Evolutionary conservation across 2,329 filamentous ascomycete genomes (phyloP).

Genomic region (Fusarium sacchari): DNA sequence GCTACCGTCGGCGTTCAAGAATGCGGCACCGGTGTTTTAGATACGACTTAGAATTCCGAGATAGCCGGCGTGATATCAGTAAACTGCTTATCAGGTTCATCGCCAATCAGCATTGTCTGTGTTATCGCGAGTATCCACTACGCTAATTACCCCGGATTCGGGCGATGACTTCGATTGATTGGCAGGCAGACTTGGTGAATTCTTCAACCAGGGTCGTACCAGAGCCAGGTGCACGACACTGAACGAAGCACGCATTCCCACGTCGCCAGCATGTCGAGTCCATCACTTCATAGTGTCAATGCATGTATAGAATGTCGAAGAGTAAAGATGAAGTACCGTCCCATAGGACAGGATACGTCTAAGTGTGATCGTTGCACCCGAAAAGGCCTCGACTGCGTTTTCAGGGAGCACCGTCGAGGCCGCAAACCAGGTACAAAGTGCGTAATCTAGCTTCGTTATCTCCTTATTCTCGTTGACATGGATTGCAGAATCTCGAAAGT

Average conservation of each 20-base stretch:
- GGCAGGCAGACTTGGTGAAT: neutral
- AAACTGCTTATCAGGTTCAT: fast-evolving
- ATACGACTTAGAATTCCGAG: neutral
- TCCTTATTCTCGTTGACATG: fast-evolving
- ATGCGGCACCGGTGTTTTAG: neutral
- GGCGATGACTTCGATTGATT: neutral
- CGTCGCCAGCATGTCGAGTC: fast-evolving
- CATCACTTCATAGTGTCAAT: neutral
- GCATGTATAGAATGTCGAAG: neutral
- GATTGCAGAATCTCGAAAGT: neutral
- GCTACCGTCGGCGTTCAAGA: neutral
- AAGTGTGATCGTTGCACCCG: neutral
- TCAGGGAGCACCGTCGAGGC: neutral
- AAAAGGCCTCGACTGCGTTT: neutral
- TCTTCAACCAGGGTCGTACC: neutral
- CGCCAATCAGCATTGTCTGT: fast-evolving
- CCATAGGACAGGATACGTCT: fast-evolving
- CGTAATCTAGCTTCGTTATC: neutral
- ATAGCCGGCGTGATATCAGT: neutral
- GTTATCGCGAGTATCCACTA: neutral
- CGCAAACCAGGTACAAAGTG: neutral
- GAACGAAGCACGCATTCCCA: neutral
- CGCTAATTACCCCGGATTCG: neutral
- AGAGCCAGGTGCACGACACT: neutral
- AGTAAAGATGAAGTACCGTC: neutral